Conservation (phyloP, 192 early-diverging fungal genomes). For the Physocladia obscura region DNA sequence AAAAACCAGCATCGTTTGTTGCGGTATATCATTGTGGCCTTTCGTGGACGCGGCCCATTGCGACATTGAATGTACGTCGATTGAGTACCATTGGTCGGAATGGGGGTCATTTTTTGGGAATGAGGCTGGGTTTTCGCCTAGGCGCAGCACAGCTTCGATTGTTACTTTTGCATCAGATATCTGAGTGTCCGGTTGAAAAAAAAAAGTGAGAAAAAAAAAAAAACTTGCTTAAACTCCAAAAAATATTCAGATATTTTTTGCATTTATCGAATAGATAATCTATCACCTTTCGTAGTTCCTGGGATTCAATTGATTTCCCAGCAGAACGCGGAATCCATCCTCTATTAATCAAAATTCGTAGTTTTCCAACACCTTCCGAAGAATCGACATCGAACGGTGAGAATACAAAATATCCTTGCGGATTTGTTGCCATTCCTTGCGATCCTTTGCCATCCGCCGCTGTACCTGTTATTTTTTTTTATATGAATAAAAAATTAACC, state of each 20-base stretch:
- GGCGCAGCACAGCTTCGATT: conserved; percentile 68
- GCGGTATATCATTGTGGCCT: too few relatives aligned
- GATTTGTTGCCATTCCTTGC: not conserved
- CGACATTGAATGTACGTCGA: conserved; percentile 79
- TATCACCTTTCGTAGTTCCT: too few relatives aligned
- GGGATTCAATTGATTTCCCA: not conserved
- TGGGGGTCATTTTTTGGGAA: conserved; percentile 47
- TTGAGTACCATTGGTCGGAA: conserved; percentile 80
- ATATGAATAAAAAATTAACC: not conserved
- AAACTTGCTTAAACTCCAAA: too few relatives aligned
- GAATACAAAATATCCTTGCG: conserved; percentile 38
- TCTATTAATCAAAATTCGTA: conserved; percentile 77
- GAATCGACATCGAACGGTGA: conserved; percentile 38
- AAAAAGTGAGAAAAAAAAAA: too few relatives aligned
- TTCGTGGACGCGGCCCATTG: conserved; percentile 44
- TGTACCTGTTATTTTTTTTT: conserved; percentile 3
- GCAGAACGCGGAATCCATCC: conserved; percentile 78
- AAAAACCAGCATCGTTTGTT: not conserved
- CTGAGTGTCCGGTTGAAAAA: conserved; percentile 24
- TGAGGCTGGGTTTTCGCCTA: conserved; percentile 45
- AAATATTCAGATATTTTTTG: too few relatives aligned
- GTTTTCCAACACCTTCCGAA: conserved; percentile 12
- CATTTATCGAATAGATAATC: too few relatives aligned
- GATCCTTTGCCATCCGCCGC: not conserved
- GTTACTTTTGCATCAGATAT: conserved; percentile 53